phyloP scores from a whole-genome alignment of 768 basidiomycete species.

The Suillus alpinus region DNA sequence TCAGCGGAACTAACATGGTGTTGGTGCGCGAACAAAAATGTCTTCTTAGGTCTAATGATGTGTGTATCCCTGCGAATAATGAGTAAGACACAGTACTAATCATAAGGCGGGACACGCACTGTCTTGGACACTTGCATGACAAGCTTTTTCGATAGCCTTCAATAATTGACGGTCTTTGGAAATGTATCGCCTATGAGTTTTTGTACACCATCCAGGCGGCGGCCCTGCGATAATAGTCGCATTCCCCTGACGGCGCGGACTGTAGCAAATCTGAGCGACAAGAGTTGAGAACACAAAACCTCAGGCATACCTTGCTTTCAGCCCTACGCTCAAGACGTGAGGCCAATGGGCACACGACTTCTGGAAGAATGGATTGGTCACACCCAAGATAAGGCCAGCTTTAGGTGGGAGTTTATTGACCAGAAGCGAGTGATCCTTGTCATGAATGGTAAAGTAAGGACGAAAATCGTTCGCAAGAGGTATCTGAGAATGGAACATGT shows the following conservation, averaged over 20 bases:
- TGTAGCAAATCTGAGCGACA: neutral
- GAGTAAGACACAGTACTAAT: neutral
- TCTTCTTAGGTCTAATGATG: conserved; percentile 64
- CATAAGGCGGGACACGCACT: conserved; percentile 39
- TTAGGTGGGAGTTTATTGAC: conserved; percentile 83
- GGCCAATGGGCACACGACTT: conserved; percentile 83
- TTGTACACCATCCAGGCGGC: conserved; percentile 71
- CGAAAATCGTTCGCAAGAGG: conserved; percentile 83
- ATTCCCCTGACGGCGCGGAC: conserved; percentile 8
- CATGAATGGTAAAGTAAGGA: conserved; percentile 96
- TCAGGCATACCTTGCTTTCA: conserved; percentile 37
- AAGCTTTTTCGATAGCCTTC: conserved; percentile 67
- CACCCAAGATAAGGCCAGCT: conserved; percentile 73
- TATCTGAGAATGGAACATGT: conserved; percentile 45
- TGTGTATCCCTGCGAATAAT: conserved; percentile 47
- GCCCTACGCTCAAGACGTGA: conserved; percentile 72
- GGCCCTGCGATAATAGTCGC: conserved; percentile 41
- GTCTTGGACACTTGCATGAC: conserved; percentile 43
- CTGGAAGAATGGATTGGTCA: conserved; percentile 87
- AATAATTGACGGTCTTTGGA: conserved; percentile 80
- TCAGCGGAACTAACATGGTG: conserved; percentile 82
- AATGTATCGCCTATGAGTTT: conserved; percentile 77
- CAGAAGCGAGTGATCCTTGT: conserved; percentile 71
- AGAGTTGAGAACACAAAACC: conserved; percentile 14
- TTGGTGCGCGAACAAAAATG: conserved; percentile 88